phyloP scores from a whole-genome alignment of 257 asterid species.

The Primulina eburnea region DNA sequence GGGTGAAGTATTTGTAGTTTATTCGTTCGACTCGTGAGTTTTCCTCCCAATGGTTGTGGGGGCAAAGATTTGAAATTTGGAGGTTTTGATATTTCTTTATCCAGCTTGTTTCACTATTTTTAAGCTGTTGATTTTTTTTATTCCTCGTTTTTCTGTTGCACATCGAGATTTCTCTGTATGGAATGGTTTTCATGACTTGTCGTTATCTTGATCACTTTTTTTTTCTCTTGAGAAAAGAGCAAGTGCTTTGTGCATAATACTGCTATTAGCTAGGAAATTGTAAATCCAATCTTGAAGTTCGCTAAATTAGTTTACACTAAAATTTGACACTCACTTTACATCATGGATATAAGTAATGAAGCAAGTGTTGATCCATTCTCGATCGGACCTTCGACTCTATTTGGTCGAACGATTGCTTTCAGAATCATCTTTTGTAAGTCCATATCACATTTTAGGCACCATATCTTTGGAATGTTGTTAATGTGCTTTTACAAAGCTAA shows the following conservation, averaged over 20 bases:
- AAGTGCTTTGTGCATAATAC: neutral
- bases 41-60: neutral
- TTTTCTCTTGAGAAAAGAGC: neutral
- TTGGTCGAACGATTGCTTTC: conserved; percentile 83
- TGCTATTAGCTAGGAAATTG: neutral
- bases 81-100: conserved; percentile 23
- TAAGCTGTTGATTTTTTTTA: neutral
- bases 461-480: conserved; percentile 29
- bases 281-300: neutral
- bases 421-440: conserved; percentile 81
- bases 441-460: conserved; percentile 61
- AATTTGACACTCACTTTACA: conserved; percentile 5
- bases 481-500: conserved; percentile 35
- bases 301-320: neutral
- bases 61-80: conserved; percentile 9
- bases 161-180: neutral
- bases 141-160: neutral
- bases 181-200: conserved; percentile 6
- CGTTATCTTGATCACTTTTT: neutral
- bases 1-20: neutral
- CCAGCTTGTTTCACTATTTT: neutral
- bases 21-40: conserved; percentile 7
- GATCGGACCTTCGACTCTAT: conserved; percentile 75
- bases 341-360: conserved; percentile 88
- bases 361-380: conserved; percentile 83